Evolutionary conservation across 2,329 filamentous ascomycete species (phyloP).

Genomic region (Verticillium nubilum): DNA sequence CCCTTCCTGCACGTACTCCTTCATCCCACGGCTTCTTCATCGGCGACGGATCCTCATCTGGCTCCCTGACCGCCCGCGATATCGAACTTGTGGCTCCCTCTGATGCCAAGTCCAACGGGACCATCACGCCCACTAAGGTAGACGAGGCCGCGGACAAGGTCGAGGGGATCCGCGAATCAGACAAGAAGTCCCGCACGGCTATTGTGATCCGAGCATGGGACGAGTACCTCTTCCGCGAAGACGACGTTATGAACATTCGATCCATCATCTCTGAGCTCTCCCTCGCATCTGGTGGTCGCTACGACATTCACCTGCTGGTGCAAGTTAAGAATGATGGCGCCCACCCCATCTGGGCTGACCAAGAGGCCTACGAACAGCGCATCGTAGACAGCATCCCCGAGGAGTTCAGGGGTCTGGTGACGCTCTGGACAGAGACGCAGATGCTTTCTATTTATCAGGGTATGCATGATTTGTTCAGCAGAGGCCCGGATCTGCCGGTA

Average conservation of each 20-base stretch:
- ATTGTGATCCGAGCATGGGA: slow-evolving; percentile 80
- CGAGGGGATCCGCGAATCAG: slow-evolving; percentile 18
- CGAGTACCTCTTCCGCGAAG: slow-evolving; percentile 70
- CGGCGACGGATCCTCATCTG: slow-evolving; percentile 24
- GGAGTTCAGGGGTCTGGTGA: slow-evolving; percentile 85
- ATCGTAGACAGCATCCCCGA: slow-evolving; percentile 66
- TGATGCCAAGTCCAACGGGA: not conserved
- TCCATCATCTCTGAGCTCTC: slow-evolving; percentile 79
- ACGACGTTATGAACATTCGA: slow-evolving; percentile 77
- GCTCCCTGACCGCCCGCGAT: slow-evolving; percentile 13
- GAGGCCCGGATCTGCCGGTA: slow-evolving; percentile 64
- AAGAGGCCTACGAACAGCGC: slow-evolving; percentile 60
- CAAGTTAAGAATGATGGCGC: slow-evolving; percentile 74
- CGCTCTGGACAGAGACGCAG: slow-evolving; percentile 89
- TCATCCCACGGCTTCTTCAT: slow-evolving; percentile 48
- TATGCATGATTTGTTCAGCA: slow-evolving; percentile 69
- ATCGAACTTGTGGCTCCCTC: not conserved
- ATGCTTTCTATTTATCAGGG: slow-evolving; percentile 89
- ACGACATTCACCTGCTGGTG: slow-evolving; percentile 79
- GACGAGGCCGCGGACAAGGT: not conserved
- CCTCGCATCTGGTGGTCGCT: slow-evolving; percentile 77
- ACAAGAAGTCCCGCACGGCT: slow-evolving; percentile 57
- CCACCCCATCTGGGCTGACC: slow-evolving; percentile 73
- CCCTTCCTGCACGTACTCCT: slow-evolving; percentile 31
- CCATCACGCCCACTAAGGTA: not conserved